Evolutionary conservation across 148 eudicot genomes (phyloP), one percentile per base, ranked within the genome.

Genomic region (Camellia lanceoleosa): DNA sequence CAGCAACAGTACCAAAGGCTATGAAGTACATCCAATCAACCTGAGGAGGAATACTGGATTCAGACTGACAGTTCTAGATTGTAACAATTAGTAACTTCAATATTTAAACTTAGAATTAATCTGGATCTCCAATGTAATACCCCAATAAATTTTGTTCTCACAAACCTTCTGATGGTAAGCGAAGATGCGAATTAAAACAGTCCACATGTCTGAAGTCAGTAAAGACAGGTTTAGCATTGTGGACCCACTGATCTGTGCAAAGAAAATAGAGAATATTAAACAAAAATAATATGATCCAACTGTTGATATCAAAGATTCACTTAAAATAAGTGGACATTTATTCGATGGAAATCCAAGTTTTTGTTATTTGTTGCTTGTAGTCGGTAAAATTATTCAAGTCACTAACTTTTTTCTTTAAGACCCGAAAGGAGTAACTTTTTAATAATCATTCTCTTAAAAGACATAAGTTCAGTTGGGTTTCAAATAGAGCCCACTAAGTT

Each of bases 191-290:
- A 94, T 94, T 68, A 94, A 78, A 63, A 92, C 97, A 11, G 97
- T 89, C 98, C 98, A 94, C 98, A 94, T 94, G 84, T 94, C 98
- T 47, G 97, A 92, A 30, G 98, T 92, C 75, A 94, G 86, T 78
- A 92, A 82, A 77, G 98, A 92, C 76, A 94, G 83, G 77, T 94
- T 94, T 8, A 94, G 87, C 98, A 94, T 92, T 71, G 98, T 90
- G 42, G 98, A 85, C 30, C 98, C 98, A 83, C 88, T 92, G 42
- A 86, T 87, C 98, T 94, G 90, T 80, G 38, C 38, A 30, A 83
- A 47, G 47, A 14, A 43, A 83, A 55, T 23, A 63, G 30, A 52
- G 8, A 70, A 52, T 7, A 20, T 73, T 64, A 74, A 14, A 19
- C 65, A 67, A 73, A 1, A 30, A 30, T 30, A 30, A 30, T 30